These are phyloP conservation scores for Nicotiana tomentosiformis DNA, from an alignment of 257 asterid genomes.

Conservation along the genomic window DNA sequence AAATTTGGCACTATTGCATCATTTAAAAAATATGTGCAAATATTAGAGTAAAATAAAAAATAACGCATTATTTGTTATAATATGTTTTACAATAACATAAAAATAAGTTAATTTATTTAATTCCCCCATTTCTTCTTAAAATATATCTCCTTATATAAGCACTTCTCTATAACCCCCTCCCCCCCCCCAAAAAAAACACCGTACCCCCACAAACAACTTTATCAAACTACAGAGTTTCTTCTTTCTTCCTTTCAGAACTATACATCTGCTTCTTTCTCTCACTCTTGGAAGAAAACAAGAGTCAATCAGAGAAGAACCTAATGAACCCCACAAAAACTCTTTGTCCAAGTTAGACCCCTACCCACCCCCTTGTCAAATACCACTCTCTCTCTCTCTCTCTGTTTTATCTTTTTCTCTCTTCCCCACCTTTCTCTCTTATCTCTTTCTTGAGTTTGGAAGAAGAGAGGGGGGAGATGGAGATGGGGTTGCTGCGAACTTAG, in stretches of 20 bases:
- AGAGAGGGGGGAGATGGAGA: conserved; percentile 14
- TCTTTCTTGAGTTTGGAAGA: conserved; percentile 7
- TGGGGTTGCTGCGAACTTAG: conserved; percentile 18
- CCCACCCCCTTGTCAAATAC: background rate
- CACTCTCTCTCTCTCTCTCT: background rate
- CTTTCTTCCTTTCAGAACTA: background rate
- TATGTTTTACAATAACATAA: background rate
- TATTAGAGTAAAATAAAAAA: background rate
- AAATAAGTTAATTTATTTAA: background rate
- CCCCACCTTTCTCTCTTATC: conserved; percentile 17
- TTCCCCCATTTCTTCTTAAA: background rate
- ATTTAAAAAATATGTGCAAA: too few species aligned
- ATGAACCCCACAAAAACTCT: conserved; percentile 29
- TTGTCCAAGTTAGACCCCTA: conserved; percentile 27
- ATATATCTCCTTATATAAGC: background rate
- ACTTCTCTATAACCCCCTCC: background rate
- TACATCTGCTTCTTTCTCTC: background rate
- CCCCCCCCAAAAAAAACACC: background rate
- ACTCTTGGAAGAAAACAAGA: conserved; percentile 27
- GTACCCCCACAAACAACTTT: background rate
- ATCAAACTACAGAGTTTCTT: background rate
- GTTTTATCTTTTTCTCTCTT: background rate
- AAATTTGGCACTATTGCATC: background rate
- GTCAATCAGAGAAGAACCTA: conserved; percentile 28
- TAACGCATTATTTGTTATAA: background rate